Conservation (phyloP, 2,329 filamentous ascomycete species). For the Aspergillus flavus region DNA sequence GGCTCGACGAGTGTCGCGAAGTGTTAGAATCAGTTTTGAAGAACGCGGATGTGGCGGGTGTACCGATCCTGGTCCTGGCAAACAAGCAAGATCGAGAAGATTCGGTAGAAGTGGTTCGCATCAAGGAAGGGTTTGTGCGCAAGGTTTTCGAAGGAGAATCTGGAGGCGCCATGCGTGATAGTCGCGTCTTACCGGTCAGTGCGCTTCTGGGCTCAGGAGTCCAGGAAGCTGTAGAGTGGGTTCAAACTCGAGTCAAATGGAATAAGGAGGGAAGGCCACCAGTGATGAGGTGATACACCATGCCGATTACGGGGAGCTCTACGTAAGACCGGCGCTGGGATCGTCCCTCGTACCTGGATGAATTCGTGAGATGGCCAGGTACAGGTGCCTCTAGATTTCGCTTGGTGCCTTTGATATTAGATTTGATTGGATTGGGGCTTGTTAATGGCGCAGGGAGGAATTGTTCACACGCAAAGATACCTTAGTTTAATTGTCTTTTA, state of each 20-base stretch:
- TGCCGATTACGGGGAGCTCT: neutral
- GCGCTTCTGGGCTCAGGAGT: slow-evolving; percentile 84
- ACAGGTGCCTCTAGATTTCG: neutral
- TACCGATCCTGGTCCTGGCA: slow-evolving; percentile 87
- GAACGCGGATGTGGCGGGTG: slow-evolving; percentile 83
- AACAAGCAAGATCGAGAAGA: slow-evolving; percentile 99
- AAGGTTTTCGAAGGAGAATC: slow-evolving; percentile 95
- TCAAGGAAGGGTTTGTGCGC: slow-evolving; percentile 95
- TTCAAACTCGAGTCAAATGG: slow-evolving; percentile 89
- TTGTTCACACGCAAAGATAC: slow-evolving; percentile 13
- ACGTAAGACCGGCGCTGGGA: neutral
- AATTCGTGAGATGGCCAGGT: neutral
- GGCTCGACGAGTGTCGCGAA: slow-evolving; percentile 83
- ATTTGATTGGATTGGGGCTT: neutral
- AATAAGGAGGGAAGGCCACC: slow-evolving; percentile 93
- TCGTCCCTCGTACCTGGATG: neutral
- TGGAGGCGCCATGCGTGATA: slow-evolving; percentile 82
- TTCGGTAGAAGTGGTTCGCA: slow-evolving; percentile 93
- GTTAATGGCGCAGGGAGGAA: slow-evolving; percentile 2
- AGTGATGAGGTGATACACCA: slow-evolving; percentile 73
- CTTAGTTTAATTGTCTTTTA: neutral
- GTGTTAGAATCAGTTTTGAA: slow-evolving; percentile 90
- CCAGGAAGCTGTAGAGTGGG: slow-evolving; percentile 94
- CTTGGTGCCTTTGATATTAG: neutral
- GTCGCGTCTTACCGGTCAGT: slow-evolving; percentile 84